These are phyloP conservation scores for Curvularia verruculosa DNA, from an alignment of 2,329 filamentous ascomycete genomes.

Conservation along the genomic window DNA sequence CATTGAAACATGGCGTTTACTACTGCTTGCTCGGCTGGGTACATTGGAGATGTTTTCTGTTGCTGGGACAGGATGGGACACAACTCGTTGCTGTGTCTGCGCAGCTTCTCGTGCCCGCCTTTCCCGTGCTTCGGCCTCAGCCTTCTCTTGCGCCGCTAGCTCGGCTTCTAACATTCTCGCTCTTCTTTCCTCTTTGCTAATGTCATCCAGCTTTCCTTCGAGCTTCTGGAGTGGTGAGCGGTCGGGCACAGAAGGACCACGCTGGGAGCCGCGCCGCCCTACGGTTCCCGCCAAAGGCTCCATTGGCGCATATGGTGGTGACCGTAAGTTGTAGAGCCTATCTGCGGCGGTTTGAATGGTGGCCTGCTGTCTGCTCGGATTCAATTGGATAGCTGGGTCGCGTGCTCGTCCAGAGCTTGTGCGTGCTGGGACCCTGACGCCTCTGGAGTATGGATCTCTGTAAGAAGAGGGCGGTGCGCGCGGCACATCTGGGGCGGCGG, in stretches of 20 bases:
- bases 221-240: slow-evolving; percentile 92
- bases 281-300: slow-evolving; percentile 38
- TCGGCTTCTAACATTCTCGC: slow-evolving; percentile 85
- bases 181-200: slow-evolving; percentile 94
- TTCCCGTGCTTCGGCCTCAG: slow-evolving; percentile 50
- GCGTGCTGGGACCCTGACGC: slow-evolving; percentile 33
- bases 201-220: slow-evolving; percentile 86
- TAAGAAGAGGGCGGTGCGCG: slow-evolving; percentile 56
- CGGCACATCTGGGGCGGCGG: slow-evolving; percentile 65
- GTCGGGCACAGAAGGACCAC: slow-evolving; percentile 70
- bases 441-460: slow-evolving; percentile 45
- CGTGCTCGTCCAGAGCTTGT: slow-evolving; percentile 37
- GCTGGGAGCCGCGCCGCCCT: slow-evolving; percentile 34
- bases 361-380: slow-evolving; percentile 44
- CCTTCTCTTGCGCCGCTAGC: slow-evolving; percentile 69
- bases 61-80: slow-evolving; percentile 34
- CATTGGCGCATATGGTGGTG: slow-evolving; percentile 38
- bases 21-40: slow-evolving; percentile 26
- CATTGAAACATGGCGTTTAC: slow-evolving; percentile 44
- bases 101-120: slow-evolving; percentile 41
- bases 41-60: slow-evolving; percentile 16
- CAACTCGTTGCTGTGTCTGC: slow-evolving; percentile 38
- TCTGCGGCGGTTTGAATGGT: slow-evolving; percentile 42
- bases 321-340: slow-evolving; percentile 41
- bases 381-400: slow-evolving; percentile 43